phyloP scores from a whole-genome alignment of 495 filamentous ascomycete genomes.

The Arthonia radiata region DNA sequence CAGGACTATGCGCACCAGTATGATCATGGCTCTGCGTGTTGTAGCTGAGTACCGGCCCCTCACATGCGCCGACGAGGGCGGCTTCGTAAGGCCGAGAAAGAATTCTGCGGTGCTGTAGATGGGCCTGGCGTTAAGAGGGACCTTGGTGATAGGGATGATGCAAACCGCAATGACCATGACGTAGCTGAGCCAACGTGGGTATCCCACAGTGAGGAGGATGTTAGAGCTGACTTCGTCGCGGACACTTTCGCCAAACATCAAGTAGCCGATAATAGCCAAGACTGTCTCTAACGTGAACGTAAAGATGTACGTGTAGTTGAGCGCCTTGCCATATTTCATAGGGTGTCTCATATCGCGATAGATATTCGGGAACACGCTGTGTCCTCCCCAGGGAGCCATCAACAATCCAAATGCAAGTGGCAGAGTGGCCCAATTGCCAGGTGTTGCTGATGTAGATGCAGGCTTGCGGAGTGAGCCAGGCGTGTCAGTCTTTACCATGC shows the following conservation, averaged over 20 bases:
- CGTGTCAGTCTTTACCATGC: conserved; percentile 49
- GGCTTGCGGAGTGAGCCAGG: conserved; percentile 73
- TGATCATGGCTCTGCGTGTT: conserved; percentile 31
- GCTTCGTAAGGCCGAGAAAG: conserved; percentile 41
- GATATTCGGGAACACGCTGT: conserved; percentile 88
- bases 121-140: conserved; percentile 74
- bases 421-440: conserved; percentile 63
- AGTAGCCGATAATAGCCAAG: conserved; percentile 57
- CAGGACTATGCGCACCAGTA: conserved; percentile 31
- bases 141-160: conserved; percentile 85
- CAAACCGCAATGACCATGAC: conserved; percentile 66
- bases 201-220: conserved; percentile 44
- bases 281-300: conserved; percentile 63
- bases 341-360: conserved; percentile 96
- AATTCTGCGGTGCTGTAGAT: conserved; percentile 70
- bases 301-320: conserved; percentile 70
- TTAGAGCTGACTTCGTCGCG: conserved; percentile 79
- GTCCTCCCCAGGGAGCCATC: conserved; percentile 92
- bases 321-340: conserved; percentile 49
- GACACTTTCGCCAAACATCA: conserved; percentile 83
- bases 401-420: conserved; percentile 87
- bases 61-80: conserved; percentile 18
- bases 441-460: conserved; percentile 55
- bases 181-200: conserved; percentile 48
- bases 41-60: conserved; percentile 27